Base-by-base conservation (phyloP, 2,329 filamentous ascomycete genomes). In the Ceratocystis cubensis region DNA sequence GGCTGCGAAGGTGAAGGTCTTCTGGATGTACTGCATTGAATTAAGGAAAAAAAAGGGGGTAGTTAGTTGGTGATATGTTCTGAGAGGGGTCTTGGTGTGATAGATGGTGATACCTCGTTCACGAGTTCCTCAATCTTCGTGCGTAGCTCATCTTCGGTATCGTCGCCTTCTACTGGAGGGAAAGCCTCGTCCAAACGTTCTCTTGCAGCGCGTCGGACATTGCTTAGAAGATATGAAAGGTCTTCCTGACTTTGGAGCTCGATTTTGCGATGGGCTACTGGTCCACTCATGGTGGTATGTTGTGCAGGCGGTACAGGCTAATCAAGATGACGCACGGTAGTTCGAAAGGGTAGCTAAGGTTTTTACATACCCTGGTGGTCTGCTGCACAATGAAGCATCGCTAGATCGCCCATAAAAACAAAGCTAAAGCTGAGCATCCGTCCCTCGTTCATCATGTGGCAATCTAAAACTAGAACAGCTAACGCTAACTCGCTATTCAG, bases 171-270 rank as follows among this genome's bases (percentile, higher is more conserved):
- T 41, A 85, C 81, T 0, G 84, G 83, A 28, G 88, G 88, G 66
- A 92, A 84, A 63, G 84, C 84, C 71, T 82, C 80, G 74, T 85
- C 80, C 68, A 93, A 81, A 73, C 85, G 87, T 71, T 83, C 81
- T 57, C 82, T 80, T 10, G 88, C 88, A 66, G 86, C 85, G 74
- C 81, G 81, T 72, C 85, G 84, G 69, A 89, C 83, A 72, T 89
- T 89, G 70, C 81, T 77, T 71, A 88, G 81, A 33, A 93, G 82
- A 75, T 86, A 89, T 66, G 81, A 77, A 44, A 92, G 80, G 75
- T 93, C 89, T 62, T 87, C 84, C 53, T 85, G 83, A n/a, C 83
- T 82, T 77, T 92, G 88, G 64, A 93, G 84, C 77, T 92, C 89
- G 74, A 93, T 88, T 76, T 86, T 88, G 74, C 89, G 86, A 75